Conservation (phyloP, 352 stramenopile species). For the Phytophthora fragariae region DNA sequence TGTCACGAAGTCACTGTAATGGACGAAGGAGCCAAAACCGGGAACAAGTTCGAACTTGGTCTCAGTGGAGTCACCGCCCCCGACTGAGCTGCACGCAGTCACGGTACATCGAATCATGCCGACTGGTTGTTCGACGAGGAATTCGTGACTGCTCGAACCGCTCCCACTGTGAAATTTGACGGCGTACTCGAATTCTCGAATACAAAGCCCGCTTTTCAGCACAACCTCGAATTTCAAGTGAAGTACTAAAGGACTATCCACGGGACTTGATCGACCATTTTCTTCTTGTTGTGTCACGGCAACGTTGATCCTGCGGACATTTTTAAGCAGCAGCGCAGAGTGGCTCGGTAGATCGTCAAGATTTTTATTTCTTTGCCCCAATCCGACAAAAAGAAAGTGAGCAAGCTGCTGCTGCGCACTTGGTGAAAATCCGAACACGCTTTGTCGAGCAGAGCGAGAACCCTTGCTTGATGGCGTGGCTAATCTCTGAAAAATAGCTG, state of each 20-base stretch:
- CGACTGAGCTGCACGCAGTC: not conserved
- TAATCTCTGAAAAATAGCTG: constrained; percentile 14
- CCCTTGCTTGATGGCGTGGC: constrained; percentile 10
- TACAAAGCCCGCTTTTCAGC: not conserved
- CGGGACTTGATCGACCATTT: not conserved
- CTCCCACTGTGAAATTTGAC: not conserved
- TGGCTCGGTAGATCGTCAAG: not conserved
- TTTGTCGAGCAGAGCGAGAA: not conserved
- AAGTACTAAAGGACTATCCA: not conserved
- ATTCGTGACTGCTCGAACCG: constrained; percentile 3
- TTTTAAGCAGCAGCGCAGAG: not conserved
- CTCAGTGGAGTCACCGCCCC: not conserved
- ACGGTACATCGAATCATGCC: constrained; percentile 11
- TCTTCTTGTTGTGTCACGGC: not conserved
- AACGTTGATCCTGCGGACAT: constrained; percentile 1
- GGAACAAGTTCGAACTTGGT: constrained; percentile 12
- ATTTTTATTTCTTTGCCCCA: not conserved
- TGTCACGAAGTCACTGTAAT: not conserved
- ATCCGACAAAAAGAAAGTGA: constrained; percentile 38
- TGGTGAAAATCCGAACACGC: constrained; percentile 31
- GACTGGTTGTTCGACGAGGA: constrained; percentile 3
- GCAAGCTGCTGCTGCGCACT: constrained; percentile 46
- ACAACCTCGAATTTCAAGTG: constrained; percentile 22
- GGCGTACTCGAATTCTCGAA: constrained; percentile 19
- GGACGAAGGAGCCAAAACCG: not conserved